Percentiles rank a stretch among this genome's conserved stretches.
These are phyloP conservation scores for Fusarium sororula DNA, from an alignment of 2,329 filamentous ascomycete genomes.

Conservation along the genomic window DNA sequence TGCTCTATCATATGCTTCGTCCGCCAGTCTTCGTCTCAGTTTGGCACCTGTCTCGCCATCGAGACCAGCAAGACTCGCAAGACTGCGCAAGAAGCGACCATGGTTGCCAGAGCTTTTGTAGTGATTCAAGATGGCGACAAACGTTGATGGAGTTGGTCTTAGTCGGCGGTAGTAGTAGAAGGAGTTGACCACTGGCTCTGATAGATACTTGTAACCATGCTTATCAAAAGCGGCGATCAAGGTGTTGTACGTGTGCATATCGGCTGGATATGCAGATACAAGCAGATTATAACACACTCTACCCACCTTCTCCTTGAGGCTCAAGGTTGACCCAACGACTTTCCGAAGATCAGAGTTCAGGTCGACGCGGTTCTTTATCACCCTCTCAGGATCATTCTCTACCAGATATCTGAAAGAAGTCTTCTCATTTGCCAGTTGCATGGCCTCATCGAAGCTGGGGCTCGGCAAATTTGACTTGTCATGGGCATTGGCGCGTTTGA, in stretches of 20 bases:
- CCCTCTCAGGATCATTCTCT: constrained; percentile 41
- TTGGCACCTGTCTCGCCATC: constrained; percentile 53
- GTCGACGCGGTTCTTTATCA: constrained; percentile 35
- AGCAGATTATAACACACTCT: constrained; percentile 73
- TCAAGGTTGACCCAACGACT: constrained; percentile 40
- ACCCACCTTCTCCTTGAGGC: constrained; percentile 48
- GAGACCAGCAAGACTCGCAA: constrained; percentile 57
- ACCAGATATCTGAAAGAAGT: constrained; percentile 39
- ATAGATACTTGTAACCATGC: constrained; percentile 58
- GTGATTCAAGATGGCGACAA: constrained; percentile 61
- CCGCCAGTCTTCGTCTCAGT: constrained; percentile 47
- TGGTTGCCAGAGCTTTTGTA: constrained; percentile 55
- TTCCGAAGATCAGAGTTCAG: constrained; percentile 46
- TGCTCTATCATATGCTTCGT: constrained; percentile 47
- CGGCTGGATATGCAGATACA: constrained; percentile 67
- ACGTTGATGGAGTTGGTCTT: constrained; percentile 59
- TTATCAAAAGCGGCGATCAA: constrained; percentile 73
- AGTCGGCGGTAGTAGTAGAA: constrained; percentile 57
- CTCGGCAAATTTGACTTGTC: constrained; percentile 34
- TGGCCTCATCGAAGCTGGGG: constrained; percentile 45
- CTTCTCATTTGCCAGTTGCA: constrained; percentile 25
- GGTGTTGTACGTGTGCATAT: constrained; percentile 75
- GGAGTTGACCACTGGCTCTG: constrained; percentile 62
- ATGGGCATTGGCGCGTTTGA: constrained; percentile 40
- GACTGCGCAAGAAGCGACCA: constrained; percentile 54